Evolutionary conservation across 345 rosid species (phyloP).

Genomic region (Mercurialis annua): DNA sequence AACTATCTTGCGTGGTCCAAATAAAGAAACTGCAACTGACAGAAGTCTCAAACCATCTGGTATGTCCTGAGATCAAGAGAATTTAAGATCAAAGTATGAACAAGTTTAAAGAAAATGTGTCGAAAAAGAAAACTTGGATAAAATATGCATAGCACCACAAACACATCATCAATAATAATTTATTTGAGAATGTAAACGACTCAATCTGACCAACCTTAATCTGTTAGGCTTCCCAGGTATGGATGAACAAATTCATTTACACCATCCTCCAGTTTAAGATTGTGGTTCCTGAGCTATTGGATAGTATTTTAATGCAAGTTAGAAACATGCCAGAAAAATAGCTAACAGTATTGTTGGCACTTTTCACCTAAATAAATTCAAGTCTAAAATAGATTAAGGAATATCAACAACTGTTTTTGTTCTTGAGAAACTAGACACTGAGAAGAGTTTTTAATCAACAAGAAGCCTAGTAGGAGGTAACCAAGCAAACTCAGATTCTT

Average conservation of each 20-base stretch:
- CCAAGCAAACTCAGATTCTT: neutral
- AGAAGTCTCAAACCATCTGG: slow-evolving; percentile 68
- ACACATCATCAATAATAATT: neutral
- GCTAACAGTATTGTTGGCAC: neutral
- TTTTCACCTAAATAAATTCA: neutral
- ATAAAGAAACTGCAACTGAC: slow-evolving; percentile 59
- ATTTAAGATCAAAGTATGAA: neutral
- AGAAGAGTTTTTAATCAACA: neutral
- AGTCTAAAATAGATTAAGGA: neutral
- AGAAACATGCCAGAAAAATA: too few relatives aligned
- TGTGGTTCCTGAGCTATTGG: neutral
- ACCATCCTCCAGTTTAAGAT: neutral
- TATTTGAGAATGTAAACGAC: neutral
- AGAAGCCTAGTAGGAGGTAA: neutral
- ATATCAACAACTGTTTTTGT: neutral
- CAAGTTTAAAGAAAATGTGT: neutral
- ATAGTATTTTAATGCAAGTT: neutral
- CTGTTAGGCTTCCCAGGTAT: too few relatives aligned
- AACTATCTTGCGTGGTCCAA: slow-evolving; percentile 73
- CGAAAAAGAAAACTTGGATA: neutral
- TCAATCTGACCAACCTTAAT: neutral
- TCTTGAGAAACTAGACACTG: neutral
- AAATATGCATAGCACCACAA: neutral
- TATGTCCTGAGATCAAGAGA: slow-evolving; percentile 50
- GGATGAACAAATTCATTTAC: neutral